Conservation (phyloP, 805 yeast genomes). For the Diddensiella transvaalensis region DNA sequence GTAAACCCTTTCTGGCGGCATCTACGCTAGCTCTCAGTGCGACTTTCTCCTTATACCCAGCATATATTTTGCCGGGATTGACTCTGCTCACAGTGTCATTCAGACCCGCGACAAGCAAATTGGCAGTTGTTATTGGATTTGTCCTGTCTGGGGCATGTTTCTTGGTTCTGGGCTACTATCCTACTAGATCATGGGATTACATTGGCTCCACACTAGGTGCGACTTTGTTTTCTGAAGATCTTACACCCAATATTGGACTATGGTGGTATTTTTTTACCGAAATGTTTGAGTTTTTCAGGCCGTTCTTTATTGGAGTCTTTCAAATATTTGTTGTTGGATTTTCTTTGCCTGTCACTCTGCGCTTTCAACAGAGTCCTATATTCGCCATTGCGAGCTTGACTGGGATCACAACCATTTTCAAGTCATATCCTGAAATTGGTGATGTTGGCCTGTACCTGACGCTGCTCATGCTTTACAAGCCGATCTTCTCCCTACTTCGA, state of each 20-base stretch:
- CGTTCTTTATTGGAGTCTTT: slow-evolving; percentile 80
- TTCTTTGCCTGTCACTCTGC: slow-evolving; percentile 67
- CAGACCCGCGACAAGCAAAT: background rate
- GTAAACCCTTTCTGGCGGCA: slow-evolving; percentile 44
- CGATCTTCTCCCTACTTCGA: slow-evolving; percentile 38
- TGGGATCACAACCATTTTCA: slow-evolving; percentile 62
- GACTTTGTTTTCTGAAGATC: slow-evolving; percentile 55
- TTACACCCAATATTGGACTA: slow-evolving; percentile 85
- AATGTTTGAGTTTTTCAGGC: slow-evolving; percentile 83
- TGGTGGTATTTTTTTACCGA: slow-evolving; percentile 99
- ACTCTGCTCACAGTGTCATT: slow-evolving; percentile 27
- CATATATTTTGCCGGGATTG: slow-evolving; percentile 60
- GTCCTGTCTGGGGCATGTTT: background rate
- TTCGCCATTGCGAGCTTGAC: slow-evolving; percentile 48
- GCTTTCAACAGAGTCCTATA: slow-evolving; percentile 58
- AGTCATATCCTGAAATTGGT: slow-evolving; percentile 81
- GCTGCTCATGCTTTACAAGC: slow-evolving; percentile 48
- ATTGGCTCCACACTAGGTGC: slow-evolving; percentile 53
- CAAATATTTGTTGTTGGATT: slow-evolving; percentile 67
- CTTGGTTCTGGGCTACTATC: slow-evolving; percentile 26
- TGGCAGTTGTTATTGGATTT: background rate
- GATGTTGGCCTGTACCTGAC: slow-evolving; percentile 61
- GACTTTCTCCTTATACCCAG: slow-evolving; percentile 60
- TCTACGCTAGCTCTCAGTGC: slow-evolving; percentile 58
- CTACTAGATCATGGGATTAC: slow-evolving; percentile 38